These are phyloP conservation scores for Albifimbria verrucaria DNA, from an alignment of 2,329 filamentous ascomycete genomes.

Conservation along the genomic window DNA sequence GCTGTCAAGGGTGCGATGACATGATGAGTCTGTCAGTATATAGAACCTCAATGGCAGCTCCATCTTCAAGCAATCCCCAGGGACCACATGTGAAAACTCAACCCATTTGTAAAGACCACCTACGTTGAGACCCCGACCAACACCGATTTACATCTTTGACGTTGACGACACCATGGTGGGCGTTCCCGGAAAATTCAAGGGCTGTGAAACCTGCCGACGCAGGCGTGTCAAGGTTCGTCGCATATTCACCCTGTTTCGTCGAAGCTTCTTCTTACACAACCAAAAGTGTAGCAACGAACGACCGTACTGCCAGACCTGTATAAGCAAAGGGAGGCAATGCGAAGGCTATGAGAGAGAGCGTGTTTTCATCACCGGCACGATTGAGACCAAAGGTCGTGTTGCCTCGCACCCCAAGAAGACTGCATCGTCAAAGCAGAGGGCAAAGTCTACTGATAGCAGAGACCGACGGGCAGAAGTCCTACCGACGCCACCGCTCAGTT, in stretches of 20 bases:
- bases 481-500: constrained; percentile 37
- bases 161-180: constrained; percentile 48
- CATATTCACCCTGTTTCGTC: constrained; percentile 5
- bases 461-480: constrained; percentile 23
- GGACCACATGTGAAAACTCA: too few relatives aligned
- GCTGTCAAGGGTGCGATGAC: too few relatives aligned
- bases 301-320: constrained; percentile 59
- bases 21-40: too few relatives aligned
- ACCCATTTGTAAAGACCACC: too few relatives aligned
- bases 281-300: constrained; percentile 58
- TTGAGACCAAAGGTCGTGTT: constrained; percentile 50
- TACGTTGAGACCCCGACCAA: not conserved
- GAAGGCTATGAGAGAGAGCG: constrained; percentile 61
- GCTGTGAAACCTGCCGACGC: constrained; percentile 59
- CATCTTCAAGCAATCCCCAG: too few relatives aligned
- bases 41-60: too few relatives aligned
- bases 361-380: constrained; percentile 62
- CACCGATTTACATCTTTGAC: not conserved
- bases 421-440: constrained; percentile 28
- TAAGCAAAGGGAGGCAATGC: constrained; percentile 53
- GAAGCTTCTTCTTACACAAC: not conserved
- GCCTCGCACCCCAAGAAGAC: constrained; percentile 51
- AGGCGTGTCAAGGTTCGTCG: constrained; percentile 55
- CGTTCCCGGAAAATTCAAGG: constrained; percentile 62
- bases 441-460: constrained; percentile 21